Base-by-base conservation (phyloP, 441 rosid species). In the Codiaeum variegatum region DNA sequence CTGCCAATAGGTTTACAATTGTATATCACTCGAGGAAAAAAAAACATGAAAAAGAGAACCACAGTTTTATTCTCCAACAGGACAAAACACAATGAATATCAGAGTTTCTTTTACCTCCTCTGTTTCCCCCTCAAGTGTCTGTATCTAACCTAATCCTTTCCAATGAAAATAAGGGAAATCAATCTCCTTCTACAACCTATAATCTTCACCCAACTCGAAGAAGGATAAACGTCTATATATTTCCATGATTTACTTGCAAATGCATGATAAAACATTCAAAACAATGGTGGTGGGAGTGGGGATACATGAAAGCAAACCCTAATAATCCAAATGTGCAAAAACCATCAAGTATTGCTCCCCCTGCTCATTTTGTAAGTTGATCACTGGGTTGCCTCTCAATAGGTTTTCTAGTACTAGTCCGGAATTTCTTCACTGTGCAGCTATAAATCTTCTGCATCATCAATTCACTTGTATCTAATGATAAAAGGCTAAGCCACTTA, bases 381-480 rank as follows among this genome's bases (percentile, higher is more conserved):
- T 78, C 69, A 51, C 65, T 16, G 58, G 65, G 71, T 55, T 68
- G 65, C 73, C 70, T 38, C 40, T 26, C 21, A 69, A 16, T 52
- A 38, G n/a, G 38, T 62, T 58, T 70, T 70, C 64, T 26, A 73
- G 72, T 23, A 63, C 64, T 38, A 15, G 42, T 59, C 64, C 18
- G 21, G 62, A 72, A 56, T 38, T 69, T 71, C 75, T 62, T 73
- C 40, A 38, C 44, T 55, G 31, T 55, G 69, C 11, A 44, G 61
- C 36, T 42, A 75, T 31, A 75, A 65, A 70, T 78, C 75, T 44
- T 69, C 78, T 77, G 60, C 58, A 12, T 69, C 65, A 19, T 68
- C 66, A 34, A 75, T 65, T 49, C 63, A 62, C 12, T 65, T 47
- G 71, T 54, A 58, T 55, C 23, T 69, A 62, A 44, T 24, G 38